These are phyloP conservation scores for Xerophyta viscosa DNA, from an alignment of 106 monocot species.

Conservation along the genomic window DNA sequence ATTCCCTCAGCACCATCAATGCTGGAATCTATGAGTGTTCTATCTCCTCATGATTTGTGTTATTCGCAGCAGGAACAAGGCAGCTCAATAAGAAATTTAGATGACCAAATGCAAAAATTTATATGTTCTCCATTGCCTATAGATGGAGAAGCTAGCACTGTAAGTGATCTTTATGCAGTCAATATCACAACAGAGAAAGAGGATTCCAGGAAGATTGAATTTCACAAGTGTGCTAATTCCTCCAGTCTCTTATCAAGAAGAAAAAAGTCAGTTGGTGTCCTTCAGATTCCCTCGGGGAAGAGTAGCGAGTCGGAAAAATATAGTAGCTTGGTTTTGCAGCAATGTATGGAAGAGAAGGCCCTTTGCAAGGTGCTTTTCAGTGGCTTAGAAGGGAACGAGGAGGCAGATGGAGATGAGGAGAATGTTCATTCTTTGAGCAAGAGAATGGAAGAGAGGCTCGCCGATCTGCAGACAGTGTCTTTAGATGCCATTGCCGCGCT, in stretches of 20 bases:
- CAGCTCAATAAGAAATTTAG: background rate
- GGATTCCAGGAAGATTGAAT: conserved; percentile 3
- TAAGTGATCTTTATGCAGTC: background rate
- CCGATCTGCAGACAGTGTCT: conserved; percentile 3
- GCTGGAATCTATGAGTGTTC: conserved; percentile 13
- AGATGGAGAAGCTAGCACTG: conserved; percentile 2
- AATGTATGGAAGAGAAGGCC: conserved; percentile 8
- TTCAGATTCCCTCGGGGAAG: conserved; percentile 24
- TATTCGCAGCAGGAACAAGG: background rate
- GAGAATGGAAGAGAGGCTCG: background rate
- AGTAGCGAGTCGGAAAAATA: conserved; percentile 13
- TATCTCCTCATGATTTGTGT: conserved; percentile 4
- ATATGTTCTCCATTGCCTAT: background rate
- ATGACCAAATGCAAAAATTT: background rate
- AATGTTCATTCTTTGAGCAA: conserved; percentile 2
- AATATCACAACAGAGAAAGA: background rate
- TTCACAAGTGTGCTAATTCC: conserved; percentile 12
- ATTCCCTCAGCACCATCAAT: conserved; percentile 39
- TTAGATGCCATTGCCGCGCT: background rate
- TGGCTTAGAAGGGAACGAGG: conserved; percentile 7
- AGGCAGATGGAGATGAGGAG: conserved; percentile 5
- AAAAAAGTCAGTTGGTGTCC: conserved; percentile 32
- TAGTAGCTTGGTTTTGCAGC: background rate
- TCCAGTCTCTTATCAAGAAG: conserved; percentile 49
- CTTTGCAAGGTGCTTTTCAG: conserved; percentile 9